Evolutionary conservation across 2,329 filamentous ascomycete genomes (phyloP).

Genomic region (Trichoderma citrinoviride): DNA sequence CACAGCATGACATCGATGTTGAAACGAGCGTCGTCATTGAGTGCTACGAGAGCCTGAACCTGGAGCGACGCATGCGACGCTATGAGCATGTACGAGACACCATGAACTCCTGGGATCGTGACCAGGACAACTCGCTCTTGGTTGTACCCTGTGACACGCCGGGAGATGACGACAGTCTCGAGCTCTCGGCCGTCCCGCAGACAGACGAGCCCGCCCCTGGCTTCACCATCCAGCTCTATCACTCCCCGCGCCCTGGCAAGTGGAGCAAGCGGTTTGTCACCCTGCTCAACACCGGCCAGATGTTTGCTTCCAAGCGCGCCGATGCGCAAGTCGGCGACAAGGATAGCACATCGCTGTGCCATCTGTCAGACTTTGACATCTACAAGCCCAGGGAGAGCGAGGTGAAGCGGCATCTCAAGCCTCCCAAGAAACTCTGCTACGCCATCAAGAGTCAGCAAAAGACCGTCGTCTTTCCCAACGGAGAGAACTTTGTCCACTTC

Average conservation of each 20-base stretch:
- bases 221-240: conserved; percentile 69
- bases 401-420: conserved; percentile 67
- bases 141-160: conserved; percentile 59
- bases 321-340: conserved; percentile 60
- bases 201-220: conserved; percentile 60
- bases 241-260: conserved; percentile 77
- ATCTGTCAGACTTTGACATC: conserved; percentile 89
- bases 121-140: conserved; percentile 71
- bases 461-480: conserved; percentile 75
- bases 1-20: conserved; percentile 63
- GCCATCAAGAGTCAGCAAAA: conserved; percentile 93
- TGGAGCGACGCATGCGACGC: conserved; percentile 77
- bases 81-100: conserved; percentile 87
- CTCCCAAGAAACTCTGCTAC: conserved; percentile 81
- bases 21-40: conserved; percentile 72
- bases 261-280: conserved; percentile 86
- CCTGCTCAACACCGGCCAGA: conserved; percentile 70
- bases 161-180: conserved; percentile 60
- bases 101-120: conserved; percentile 88
- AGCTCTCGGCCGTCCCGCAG: conserved; percentile 60
- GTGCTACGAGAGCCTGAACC: conserved; percentile 68
- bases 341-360: conserved; percentile 69
- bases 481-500: conserved; percentile 87
- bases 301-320: conserved; percentile 66
- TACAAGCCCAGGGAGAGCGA: conserved; percentile 73